Base-by-base conservation (phyloP, 306 rosid species). In the Ormosia emarginata region DNA sequence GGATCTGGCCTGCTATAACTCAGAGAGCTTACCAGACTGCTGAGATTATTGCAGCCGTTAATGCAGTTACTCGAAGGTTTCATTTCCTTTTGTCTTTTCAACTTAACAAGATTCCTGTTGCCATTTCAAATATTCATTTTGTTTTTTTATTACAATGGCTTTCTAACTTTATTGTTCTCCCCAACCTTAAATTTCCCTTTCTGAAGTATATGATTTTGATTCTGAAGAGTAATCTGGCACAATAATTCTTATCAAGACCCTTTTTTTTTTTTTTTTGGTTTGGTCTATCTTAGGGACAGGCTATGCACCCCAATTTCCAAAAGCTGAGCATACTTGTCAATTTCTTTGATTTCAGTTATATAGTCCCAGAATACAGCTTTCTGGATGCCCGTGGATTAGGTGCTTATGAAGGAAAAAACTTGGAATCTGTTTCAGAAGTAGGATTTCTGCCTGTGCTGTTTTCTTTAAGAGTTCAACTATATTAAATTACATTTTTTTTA, bases 1-100 rank as follows among this genome's bases (percentile, higher is more conserved):
- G 99, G 98, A 95, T 93, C 3, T 95, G 99, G 99, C 91, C 99
- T 82, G 95, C 97, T 37, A 95, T 95, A 4, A 95, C 99, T 76
- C 99, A 93, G 83, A 89, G 98, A 84, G 99, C 98, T 88, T 95
- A 95, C 73, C 94, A 93, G 62, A 84, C 98, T 10, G 99, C 99
- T 11, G 99, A 95, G 89, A 92, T 93, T 49, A 93, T 95, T 70
- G 98, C 98, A 36, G 84, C 94, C 3, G 86, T 92, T 70, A 93
- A 93, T 78, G 91, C 85, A n/a, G 83, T 95, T 81, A 85, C 69
- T 64, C 89, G 98, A 83, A 95, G 98, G 98, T 91, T 49, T 49
- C 55, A 12, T 46, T 11, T 57, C 71, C 15, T 40, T 46, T 9
- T 24, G 0, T 8, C 30, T 53, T 37, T 75, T 56, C 13, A 34